Evolutionary conservation across 108 stramenopile species (phyloP), one percentile per base, ranked within the genome.

Genomic region (Mediolabrus comicus): DNA sequence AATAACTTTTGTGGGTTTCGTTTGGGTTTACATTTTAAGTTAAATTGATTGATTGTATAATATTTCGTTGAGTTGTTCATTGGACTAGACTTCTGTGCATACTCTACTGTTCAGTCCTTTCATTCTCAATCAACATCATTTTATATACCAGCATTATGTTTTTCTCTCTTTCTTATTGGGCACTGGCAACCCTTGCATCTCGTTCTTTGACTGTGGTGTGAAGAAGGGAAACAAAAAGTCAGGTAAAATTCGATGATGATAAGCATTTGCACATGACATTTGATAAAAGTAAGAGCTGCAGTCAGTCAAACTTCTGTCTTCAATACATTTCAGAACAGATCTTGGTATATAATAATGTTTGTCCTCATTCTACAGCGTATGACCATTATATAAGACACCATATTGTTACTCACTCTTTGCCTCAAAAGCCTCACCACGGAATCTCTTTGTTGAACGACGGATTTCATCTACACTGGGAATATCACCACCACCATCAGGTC

Each of bases 401-500:
- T 41, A 0, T 3, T 31, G 19, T 3, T 61, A 82, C 75, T 82
- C 86, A 29, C 87, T 74, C 59, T 86, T 90, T 61, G 82, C 58
- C 63, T 90, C 89, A 75, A 86, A 90, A 3, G 76, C 82, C 28
- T 85, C 65, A 0, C 87, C 87, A 27, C 87, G 85, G 14, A 87
- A 69, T 38, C 84, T 38, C 55, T 72, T 83, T 25, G 86, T 83
- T 35, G 51, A 67, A 56, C 94, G 79, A 24, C 89, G 67, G 30
- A 95, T 92, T 53, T 92, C 94, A 65, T 95, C 94, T 14, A 95
- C 88, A 67, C 80, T 82, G 1, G 94, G 94, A 59, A 92, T 92
- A 63, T 95, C 88, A 16, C 91, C 91, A 32, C 87, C 89, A 28
- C 87, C 94, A 67, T 95, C 94, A 0, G 86, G 88, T 53, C 88